Base-by-base conservation (phyloP, 2,329 filamentous ascomycete species). In the Alternaria gansuensis region DNA sequence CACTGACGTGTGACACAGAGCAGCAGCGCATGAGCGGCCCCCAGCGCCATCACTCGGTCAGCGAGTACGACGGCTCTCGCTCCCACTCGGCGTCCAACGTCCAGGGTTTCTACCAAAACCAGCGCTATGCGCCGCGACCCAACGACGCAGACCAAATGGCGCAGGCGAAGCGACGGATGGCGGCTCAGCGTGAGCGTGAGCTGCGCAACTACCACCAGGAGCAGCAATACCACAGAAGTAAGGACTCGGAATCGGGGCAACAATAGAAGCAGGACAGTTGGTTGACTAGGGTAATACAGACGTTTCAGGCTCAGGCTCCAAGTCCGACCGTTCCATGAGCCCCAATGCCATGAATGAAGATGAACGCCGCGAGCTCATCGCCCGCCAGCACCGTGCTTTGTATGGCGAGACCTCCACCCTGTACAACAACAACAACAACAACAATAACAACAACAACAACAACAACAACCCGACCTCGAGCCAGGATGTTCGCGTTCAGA, bases 181-280 rank as follows among this genome's bases (percentile, higher is more conserved):
- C 95, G 76, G 95, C 95, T 79, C 95, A 98, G 83, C 92, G 95
- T 82, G 95, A 99, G 85, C 91, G 94, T 82, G 95, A 99, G 84
- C 89, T 99, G 81, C 92, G 95, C 82, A 99, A 98, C 83, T 97
- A 98, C 83, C 95, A 99, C 83, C 96, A 97, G 83, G 95, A 99
- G 87, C 95, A 99, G 87, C 95, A 99, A 88, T 98, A 96, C 83
- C 96, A 98, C 85, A 90, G 94, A 92, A 97, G 95, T 98, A 92
- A 88, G 90, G 88, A 88, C 81, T 86, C 88, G 87, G 85, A 84
- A 86, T 87, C 85, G 86, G 87, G 90, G 88, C 86, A 86, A 83
- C 78, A 82, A 81, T 82, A 77, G 75, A 71, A 67, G 69, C 69
- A 74, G 72, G 70, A 71, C 66, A 70, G 70, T 64, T 75, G 72